Conservation (phyloP, 2,329 filamentous ascomycete species). For the Aciculosporium take region DNA sequence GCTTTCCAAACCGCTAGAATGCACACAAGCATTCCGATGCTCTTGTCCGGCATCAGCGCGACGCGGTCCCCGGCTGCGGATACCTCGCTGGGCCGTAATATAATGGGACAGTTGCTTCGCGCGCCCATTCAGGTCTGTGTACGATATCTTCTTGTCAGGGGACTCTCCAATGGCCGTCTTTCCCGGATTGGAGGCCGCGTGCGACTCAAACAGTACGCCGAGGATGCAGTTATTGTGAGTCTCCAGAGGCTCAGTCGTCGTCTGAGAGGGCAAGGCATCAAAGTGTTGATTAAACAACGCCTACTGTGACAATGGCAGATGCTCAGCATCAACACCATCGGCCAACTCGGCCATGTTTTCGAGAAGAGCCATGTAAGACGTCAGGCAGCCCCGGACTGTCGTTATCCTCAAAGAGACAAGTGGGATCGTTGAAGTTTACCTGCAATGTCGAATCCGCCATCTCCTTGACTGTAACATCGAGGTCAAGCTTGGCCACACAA, state of each 20-base stretch:
- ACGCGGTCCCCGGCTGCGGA: neutral
- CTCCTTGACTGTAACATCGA: neutral
- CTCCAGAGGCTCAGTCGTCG: no score
- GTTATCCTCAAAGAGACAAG: neutral
- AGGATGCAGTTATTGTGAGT: neutral
- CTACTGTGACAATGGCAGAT: neutral
- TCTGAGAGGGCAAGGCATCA: no score
- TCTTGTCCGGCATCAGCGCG: neutral
- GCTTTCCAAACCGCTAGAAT: constrained; percentile 1
- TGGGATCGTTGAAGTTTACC: neutral
- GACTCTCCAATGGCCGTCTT: neutral
- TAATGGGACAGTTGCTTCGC: neutral
- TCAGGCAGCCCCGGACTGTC: neutral
- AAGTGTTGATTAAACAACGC: neutral
- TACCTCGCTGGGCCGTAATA: neutral
- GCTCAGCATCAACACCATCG: no score
- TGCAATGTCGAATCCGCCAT: neutral
- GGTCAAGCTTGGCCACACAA: neutral
- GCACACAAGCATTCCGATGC: neutral
- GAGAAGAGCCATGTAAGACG: neutral
- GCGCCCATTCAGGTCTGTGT: neutral
- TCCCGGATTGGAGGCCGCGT: neutral
- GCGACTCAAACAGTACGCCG: neutral
- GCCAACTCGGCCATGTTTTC: neutral
- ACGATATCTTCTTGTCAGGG: neutral